phyloP scores from a whole-genome alignment of 108 stramenopile genomes.

The Halocafeteria seosinensis region DNA sequence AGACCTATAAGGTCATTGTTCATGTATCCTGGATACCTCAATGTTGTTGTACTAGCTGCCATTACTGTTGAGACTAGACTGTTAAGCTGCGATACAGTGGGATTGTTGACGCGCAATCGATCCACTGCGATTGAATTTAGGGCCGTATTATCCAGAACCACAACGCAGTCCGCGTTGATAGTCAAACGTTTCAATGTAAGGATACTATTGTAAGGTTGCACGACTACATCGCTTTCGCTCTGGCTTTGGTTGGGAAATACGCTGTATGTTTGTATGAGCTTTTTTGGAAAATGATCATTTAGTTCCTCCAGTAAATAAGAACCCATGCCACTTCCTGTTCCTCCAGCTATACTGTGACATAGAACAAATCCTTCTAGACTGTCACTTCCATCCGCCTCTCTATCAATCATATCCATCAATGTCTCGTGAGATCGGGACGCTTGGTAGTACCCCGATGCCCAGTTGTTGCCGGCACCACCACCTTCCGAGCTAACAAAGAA shows the following conservation, averaged over 20 bases:
- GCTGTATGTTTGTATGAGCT: slow-evolving; percentile 87
- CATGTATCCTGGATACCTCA: slow-evolving; percentile 97
- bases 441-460: slow-evolving; percentile 78
- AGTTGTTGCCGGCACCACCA: slow-evolving; percentile 97
- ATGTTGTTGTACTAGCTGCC: slow-evolving; percentile 90
- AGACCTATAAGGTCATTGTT: slow-evolving; percentile 97
- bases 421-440: slow-evolving; percentile 71
- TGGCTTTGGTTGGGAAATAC: slow-evolving; percentile 89
- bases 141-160: slow-evolving; percentile 84
- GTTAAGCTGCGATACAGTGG: slow-evolving; percentile 88
- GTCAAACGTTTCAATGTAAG: slow-evolving; percentile 82
- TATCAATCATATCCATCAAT: slow-evolving; percentile 94
- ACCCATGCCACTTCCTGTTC: slow-evolving; percentile 89
- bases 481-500: slow-evolving; percentile 79
- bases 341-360: slow-evolving; percentile 89
- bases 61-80: slow-evolving; percentile 89
- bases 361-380: slow-evolving; percentile 93
- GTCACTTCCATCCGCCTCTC: slow-evolving; percentile 85
- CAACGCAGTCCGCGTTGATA: slow-evolving; percentile 91
- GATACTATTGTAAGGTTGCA: slow-evolving; percentile 93
- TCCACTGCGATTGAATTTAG: slow-evolving; percentile 84
- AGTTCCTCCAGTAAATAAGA: slow-evolving; percentile 79
- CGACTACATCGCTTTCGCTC: slow-evolving; percentile 66
- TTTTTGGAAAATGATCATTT: slow-evolving; percentile 97
- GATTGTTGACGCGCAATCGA: slow-evolving; percentile 67